Base-by-base conservation (phyloP, 371 early-diverging fungal genomes). In the Amoeboaphelidium protococcarum region DNA sequence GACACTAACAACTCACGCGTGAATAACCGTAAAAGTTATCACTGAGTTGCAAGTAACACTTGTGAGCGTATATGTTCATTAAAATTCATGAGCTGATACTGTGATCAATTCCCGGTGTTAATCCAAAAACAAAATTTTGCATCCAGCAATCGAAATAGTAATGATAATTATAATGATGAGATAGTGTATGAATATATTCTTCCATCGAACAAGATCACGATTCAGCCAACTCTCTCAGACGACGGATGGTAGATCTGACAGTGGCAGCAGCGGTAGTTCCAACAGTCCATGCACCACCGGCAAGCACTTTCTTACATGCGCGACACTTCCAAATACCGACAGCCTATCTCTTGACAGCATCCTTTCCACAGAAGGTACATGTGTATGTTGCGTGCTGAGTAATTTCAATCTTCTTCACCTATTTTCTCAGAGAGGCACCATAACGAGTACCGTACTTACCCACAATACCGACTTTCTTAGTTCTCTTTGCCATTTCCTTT, bases 371-470 rank as follows among this genome's bases (percentile, higher is more conserved):
- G 84, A 92, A 90, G 53, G 88, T 74, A 75, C 99, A 99, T 54
- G 86, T 84, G 80, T 99, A 98, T 68, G 80, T 92, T 63, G 82
- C 74, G 73, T 96, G 96, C 75, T 99, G 98, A 62, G 95, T 86
- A 68, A 92, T 87, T 78, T 95, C 97, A 76, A 94, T 89, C 75
- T 91, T 90, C 85, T 97, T 97, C 57, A 96, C 82, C 75, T 84
- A 84, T 80, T 97, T 99, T 75, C 98, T 80, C 58, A 99, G 78
- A 53, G 99, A 96, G 56, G 98, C 88, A 79, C 99, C 99, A 75
- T 99, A 99, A 74, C 99, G 91, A 64, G 89, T 83, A 69, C 99
- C 99, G 79, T 98, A 99, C 73, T 96, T 98, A 64, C 99, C 99
- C 71, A 80, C 76, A 66, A 98, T 84, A 73, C 99, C 99, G 63